These are phyloP conservation scores for Acacia acuminata DNA, from an alignment of 306 rosid species.

Conservation along the genomic window DNA sequence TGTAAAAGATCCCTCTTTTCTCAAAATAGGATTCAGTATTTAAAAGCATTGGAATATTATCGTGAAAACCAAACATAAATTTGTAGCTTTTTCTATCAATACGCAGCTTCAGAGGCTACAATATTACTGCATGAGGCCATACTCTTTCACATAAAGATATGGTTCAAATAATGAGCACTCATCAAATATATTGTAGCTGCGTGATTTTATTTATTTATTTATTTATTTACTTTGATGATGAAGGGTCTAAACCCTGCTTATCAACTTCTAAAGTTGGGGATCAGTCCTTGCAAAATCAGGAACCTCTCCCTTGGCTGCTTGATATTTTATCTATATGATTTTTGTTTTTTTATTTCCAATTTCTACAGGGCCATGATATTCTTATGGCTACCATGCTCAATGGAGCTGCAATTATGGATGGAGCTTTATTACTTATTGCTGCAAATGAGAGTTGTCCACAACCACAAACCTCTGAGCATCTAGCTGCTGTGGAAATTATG, in stretches of 20 bases:
- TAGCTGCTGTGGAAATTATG: conserved; percentile 99
- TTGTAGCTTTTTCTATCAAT: not conserved
- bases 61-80: not conserved
- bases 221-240: not conserved
- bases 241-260: not conserved
- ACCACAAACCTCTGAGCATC: conserved; percentile 97
- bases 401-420: conserved; percentile 99
- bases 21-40: not conserved
- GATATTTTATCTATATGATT: not conserved
- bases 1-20: not conserved
- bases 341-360: not conserved
- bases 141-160: not conserved
- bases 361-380: conserved; percentile 88
- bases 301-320: not conserved
- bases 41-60: not conserved
- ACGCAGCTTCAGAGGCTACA: not conserved
- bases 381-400: conserved; percentile 99
- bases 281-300: not conserved
- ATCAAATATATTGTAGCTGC: not conserved
- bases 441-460: conserved; percentile 99
- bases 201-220: not conserved
- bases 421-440: conserved; percentile 90
- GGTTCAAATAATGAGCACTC: not conserved
- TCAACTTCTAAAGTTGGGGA: not conserved
- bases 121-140: not conserved